Evolutionary conservation across 164 flowering plant species (phyloP).

Genomic region (Macadamia tetraphylla): DNA sequence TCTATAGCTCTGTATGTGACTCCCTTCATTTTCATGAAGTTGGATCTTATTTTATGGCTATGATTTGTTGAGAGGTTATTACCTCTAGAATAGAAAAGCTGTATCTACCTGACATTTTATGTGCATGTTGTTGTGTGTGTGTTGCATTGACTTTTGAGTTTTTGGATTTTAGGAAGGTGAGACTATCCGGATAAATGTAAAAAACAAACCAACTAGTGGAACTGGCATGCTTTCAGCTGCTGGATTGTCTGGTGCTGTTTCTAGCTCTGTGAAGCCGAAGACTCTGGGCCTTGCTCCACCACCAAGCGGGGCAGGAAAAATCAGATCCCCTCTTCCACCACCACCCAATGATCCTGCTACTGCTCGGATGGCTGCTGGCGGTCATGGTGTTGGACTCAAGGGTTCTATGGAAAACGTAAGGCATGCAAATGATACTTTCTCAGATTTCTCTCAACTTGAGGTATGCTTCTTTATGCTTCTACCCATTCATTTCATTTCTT

Average conservation of each 20-base stretch:
- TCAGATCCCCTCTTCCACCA: constrained; percentile 82
- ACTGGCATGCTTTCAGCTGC: constrained; percentile 92
- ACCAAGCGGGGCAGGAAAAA: constrained; percentile 60
- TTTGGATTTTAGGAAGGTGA: constrained; percentile 90
- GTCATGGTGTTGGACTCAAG: constrained; percentile 24
- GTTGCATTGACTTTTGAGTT: constrained; percentile 4
- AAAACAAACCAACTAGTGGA: constrained; percentile 69
- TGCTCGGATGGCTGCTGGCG: constrained; percentile 42
- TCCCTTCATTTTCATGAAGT: too few relatives aligned
- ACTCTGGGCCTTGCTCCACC: constrained; percentile 71
- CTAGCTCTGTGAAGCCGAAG: constrained; percentile 51
- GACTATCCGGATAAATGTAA: constrained; percentile 90
- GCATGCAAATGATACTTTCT: constrained; percentile 46
- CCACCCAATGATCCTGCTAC: constrained; percentile 95
- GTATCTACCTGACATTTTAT: too few relatives aligned
- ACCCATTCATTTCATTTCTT: not conserved
- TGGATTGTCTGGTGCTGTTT: constrained; percentile 54
- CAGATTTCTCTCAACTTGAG: constrained; percentile 84
- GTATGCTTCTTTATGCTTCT: constrained; percentile 25
- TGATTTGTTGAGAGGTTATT: too few relatives aligned
- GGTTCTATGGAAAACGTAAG: constrained; percentile 43
- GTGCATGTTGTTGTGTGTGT: not conserved
- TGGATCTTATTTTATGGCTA: too few relatives aligned
- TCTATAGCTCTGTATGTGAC: too few relatives aligned
- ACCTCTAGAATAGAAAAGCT: too few relatives aligned